A percentile compares a stretch with the other conserved stretches of the same genome.
These are phyloP conservation scores for Heimioporus punctisporus DNA, from an alignment of 1,284 basidiomycete genomes.

Conservation along the genomic window DNA sequence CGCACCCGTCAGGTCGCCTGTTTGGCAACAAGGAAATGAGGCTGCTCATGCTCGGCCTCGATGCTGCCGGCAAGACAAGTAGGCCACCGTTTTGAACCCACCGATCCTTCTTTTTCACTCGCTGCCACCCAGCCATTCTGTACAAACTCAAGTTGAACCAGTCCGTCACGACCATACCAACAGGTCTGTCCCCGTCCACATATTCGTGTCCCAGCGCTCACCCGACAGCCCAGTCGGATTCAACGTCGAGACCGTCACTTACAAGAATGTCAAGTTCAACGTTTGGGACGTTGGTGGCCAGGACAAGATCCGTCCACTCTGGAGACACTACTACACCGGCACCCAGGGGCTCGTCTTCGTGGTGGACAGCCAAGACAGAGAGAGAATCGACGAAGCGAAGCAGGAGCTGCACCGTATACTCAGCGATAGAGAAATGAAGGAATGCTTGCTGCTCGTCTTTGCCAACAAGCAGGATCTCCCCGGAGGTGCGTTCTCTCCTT, in stretches of 20 bases:
- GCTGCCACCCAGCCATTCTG: constrained; percentile 77
- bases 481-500: constrained; percentile 67
- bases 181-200: constrained; percentile 60
- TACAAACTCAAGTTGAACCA: constrained; percentile 99
- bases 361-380: constrained; percentile 89
- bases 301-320: constrained; percentile 98
- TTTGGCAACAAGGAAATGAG: constrained; percentile 99
- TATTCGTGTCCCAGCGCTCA: constrained; percentile 8
- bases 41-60: constrained; percentile 88
- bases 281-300: constrained; percentile 99
- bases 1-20: constrained; percentile 70
- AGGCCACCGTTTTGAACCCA: constrained; percentile 38
- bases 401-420: constrained; percentile 97
- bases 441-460: constrained; percentile 96
- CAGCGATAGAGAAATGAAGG: constrained; percentile 98
- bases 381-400: constrained; percentile 96
- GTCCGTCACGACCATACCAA: constrained; percentile 98
- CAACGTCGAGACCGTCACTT: constrained; percentile 99
- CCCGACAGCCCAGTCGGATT: constrained; percentile 72
- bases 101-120: constrained; percentile 11
- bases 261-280: constrained; percentile 99
- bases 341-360: constrained; percentile 99
- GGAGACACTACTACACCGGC: constrained; percentile 99
- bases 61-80: constrained; percentile 98
- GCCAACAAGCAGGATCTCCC: constrained; percentile 99